Evolutionary conservation across 2,329 filamentous ascomycete genomes (phyloP), one percentile per base, ranked within the genome.

Genomic region (Trichoderma koningii): DNA sequence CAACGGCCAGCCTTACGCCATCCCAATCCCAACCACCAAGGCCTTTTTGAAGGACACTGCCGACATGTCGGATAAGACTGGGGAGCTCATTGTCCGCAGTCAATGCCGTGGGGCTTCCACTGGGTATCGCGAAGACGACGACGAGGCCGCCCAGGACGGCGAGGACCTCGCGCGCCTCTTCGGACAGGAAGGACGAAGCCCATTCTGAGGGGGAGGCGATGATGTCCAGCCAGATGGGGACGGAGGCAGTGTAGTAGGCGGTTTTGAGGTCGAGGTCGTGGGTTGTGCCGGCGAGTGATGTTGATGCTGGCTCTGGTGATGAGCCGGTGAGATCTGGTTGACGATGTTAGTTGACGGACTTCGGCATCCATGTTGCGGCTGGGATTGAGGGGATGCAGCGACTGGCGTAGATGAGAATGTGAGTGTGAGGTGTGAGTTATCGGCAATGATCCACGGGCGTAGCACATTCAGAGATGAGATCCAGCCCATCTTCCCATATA

Each of bases 221-320:
- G 52, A 88, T 79, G 71, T 90, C 88, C n/a, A 90, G 79, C 88
- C 88, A 90, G 69, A 90, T 79, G 50, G 87, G 86, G 3, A 90
- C 78, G 0, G 79, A 79, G 61, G 85, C 81, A 26, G 76, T 80
- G 77, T 89, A 90, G 78, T 90, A 90, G 15, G 78, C 70, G 21
- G 86, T 90, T 66, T 80, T 79, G 63, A 90, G 76, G 9, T 76
- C 66, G 38, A 87, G 80, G 50, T 76, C 73, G 70, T 89, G 87
- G 17, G 87, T 86, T 41, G 81, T 82, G 28, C 88, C 87, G 1
- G 87, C 87, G 38, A 88, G 77, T 3, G 80, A 77, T 2, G 76
- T 71, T 7, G 73, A 75, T 17, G 75, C 75, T 50, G 76, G 71
- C 34, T 76, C 76, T 34, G 77, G 83, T 21, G 73, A 72, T 4